phyloP scores from a whole-genome alignment of 2,329 filamentous ascomycete species.

The Aspergillus sojae region DNA sequence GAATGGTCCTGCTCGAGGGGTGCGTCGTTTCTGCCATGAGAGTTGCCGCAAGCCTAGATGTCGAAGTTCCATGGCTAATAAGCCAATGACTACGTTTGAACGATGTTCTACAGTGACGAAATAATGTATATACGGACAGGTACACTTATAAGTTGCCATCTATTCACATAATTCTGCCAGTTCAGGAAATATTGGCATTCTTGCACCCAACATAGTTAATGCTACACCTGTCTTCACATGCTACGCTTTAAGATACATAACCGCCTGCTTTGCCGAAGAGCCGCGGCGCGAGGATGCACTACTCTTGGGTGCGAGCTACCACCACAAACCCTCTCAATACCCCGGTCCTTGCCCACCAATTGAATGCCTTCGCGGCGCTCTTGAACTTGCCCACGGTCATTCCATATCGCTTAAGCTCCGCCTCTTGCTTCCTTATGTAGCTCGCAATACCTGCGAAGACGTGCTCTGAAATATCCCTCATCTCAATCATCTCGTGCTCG shows the following conservation, averaged over 20 bases:
- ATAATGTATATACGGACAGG: neutral
- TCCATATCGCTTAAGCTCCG: conserved; percentile 37
- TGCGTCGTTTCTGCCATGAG: conserved; percentile 62
- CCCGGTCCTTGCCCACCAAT: conserved; percentile 46
- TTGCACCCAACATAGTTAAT: neutral
- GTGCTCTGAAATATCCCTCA: conserved; percentile 56
- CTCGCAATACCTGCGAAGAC: conserved; percentile 55
- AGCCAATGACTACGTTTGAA: neutral
- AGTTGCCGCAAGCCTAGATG: conserved; percentile 56
- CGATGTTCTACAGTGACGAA: neutral
- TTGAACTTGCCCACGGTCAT: conserved; percentile 41
- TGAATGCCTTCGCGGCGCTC: conserved; percentile 39
- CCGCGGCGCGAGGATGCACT: neutral
- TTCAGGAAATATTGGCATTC: neutral
- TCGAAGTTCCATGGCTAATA: conserved; percentile 42
- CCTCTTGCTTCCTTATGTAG: conserved; percentile 47
- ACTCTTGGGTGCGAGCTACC: conserved; percentile 32
- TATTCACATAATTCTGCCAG: neutral
- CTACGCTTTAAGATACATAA: neutral
- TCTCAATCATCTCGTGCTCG: conserved; percentile 40
- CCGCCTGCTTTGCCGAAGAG: neutral
- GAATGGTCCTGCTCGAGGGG: conserved; percentile 64
- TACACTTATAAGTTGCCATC: neutral
- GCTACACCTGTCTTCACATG: neutral
- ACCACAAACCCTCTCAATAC: conserved; percentile 44